These are phyloP conservation scores for Fusarium proliferatum DNA, from an alignment of 2,329 filamentous ascomycete genomes.

Conservation along the genomic window DNA sequence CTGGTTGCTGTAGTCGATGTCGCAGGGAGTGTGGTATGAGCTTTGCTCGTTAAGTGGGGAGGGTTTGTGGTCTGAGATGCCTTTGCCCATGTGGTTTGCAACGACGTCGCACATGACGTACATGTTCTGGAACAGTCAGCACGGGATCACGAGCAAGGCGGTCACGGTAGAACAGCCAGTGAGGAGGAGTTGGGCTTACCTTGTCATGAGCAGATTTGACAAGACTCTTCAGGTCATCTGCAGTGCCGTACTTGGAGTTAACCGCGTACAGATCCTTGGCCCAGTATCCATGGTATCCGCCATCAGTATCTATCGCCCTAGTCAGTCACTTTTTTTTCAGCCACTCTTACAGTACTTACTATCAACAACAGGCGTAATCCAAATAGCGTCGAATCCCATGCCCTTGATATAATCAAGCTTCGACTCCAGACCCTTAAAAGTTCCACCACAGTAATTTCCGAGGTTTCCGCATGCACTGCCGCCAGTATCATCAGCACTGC, in stretches of 20 bases:
- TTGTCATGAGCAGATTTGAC: conserved; percentile 30
- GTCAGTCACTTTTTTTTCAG: not conserved
- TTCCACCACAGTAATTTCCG: conserved; percentile 69
- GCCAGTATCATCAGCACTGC: conserved; percentile 55
- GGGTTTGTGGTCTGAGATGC: conserved; percentile 57
- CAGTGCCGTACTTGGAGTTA: conserved; percentile 26
- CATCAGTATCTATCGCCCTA: not conserved
- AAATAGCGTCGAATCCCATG: conserved; percentile 69
- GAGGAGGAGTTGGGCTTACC: not conserved
- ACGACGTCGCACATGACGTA: conserved; percentile 73
- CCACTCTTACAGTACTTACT: conserved; percentile 42
- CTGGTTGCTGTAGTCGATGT: conserved; percentile 31
- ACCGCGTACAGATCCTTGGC: conserved; percentile 26
- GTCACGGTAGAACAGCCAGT: not conserved
- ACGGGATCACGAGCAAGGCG: not conserved
- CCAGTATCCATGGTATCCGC: conserved; percentile 39
- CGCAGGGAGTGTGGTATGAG: conserved; percentile 21
- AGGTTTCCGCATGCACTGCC: conserved; percentile 56
- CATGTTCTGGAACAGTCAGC: conserved; percentile 42
- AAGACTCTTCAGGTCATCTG: conserved; percentile 23
- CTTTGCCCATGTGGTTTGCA: conserved; percentile 66
- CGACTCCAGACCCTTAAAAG: conserved; percentile 67
- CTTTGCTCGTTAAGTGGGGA: conserved; percentile 59
- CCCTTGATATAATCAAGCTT: conserved; percentile 72
- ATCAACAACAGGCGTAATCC: conserved; percentile 68